Evolutionary conservation across 495 filamentous ascomycete genomes (phyloP), one percentile per base, ranked within the genome.

Genomic region (Aspergillus carlsbadensis): DNA sequence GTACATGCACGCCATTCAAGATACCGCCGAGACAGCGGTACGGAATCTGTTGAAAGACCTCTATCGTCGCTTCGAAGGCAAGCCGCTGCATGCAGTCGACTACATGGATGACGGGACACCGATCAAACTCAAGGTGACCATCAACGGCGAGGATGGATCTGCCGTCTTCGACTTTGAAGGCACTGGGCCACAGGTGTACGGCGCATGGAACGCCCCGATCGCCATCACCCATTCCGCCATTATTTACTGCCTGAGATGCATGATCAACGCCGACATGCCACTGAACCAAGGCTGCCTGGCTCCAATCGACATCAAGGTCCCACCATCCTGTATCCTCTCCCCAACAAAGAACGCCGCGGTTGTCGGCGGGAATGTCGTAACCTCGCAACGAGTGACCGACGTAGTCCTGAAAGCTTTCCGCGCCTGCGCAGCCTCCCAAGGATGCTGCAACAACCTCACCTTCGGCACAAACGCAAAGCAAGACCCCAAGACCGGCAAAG

Each of bases 21-120:
- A 87, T 50, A 98, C 96, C 54, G 94, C 94, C 17, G 92, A 96
- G 66, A 72, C 83, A 2, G 89, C 87, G 60, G 94, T 98, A 1
- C 83, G 91, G 50, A 87, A 83, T 52, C 81, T 98, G 3, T 80
- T 98, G n/a, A 95, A 89, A 63, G 54, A 50, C 5, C 54, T 57
- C 2, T 8, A 57, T 18, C 15, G n/a, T 17, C 78, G 87, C 14
- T 96, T 96, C 66, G 78, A 86, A 63, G 89, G 91, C 34, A 77
- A 84, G 52, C 85, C 91, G 18, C 79, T 98, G 2, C 90, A 93
- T 24, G 88, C 94, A 0, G 78, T 87, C 4, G 94, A 98, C 65
- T 91, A 88, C 72, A 98, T 98, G 94, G 94, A 98, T 68, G 94
- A 98, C 68, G 94, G 94, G 35, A 90, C 86, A 20, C 93, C 93